A percentile compares a stretch with the other conserved stretches of the same genome.
Conservation (phyloP, 805 yeast genomes). For the Grigorovia jiainica region DNA sequence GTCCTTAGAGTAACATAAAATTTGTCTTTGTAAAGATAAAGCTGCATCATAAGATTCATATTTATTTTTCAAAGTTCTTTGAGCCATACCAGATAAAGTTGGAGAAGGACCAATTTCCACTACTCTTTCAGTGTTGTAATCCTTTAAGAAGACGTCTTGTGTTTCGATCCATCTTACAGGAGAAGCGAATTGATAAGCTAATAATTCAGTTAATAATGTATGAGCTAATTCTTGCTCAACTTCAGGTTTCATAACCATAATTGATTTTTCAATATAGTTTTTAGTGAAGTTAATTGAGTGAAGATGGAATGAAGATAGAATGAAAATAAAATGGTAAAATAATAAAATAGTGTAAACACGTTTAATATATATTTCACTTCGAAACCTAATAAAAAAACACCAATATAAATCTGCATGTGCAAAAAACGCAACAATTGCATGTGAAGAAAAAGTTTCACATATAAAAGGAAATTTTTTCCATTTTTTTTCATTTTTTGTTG, state of each 20-base stretch:
- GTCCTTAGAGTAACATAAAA: conserved; percentile 90
- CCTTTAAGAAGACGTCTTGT: conserved; percentile 92
- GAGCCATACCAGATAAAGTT: conserved; percentile 97
- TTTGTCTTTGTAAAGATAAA: conserved; percentile 74
- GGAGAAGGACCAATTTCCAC: conserved; percentile 99
- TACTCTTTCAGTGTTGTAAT: conserved; percentile 90
- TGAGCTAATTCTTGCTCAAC: conserved; percentile 97
- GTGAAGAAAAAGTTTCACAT: not conserved
- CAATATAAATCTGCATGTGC: not conserved
- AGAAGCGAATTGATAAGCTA: conserved; percentile 98
- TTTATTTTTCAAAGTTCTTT: conserved; percentile 84
- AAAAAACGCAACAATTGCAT: not conserved
- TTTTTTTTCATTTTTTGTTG: not conserved
- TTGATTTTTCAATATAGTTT: too few species aligned
- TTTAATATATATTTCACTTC: not conserved
- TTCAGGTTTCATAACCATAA: conserved; percentile 57
- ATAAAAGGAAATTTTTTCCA: not conserved
- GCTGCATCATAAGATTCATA: conserved; percentile 98
- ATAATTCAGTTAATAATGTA: conserved; percentile 82
- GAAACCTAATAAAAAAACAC: not conserved
- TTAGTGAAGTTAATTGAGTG: too few species aligned
- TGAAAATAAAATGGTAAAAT: too few species aligned
- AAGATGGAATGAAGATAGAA: too few species aligned
- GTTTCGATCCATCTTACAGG: conserved; percentile 99
- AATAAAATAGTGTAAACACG: too few species aligned